phyloP scores from a whole-genome alignment of 1,139 yeast genomes.

The Magnusiomyces tetraspermus region DNA sequence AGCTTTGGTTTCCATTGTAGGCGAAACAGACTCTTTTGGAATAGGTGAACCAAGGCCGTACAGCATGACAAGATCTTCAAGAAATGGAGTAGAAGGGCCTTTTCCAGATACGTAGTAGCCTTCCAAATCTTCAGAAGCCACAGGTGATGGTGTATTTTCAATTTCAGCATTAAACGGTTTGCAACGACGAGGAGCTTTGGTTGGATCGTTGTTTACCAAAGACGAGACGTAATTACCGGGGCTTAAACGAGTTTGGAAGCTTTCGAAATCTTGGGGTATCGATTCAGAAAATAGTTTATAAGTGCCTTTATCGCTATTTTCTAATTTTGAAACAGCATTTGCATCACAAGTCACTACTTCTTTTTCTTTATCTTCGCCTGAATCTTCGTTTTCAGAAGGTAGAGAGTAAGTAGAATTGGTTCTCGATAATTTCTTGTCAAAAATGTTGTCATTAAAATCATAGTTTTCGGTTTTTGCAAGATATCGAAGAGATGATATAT shows the following conservation, averaged over 20 bases:
- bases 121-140: neutral
- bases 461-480: no score
- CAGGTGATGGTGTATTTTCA: neutral
- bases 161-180: neutral
- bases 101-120: neutral
- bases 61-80: constrained; percentile 2
- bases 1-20: constrained; percentile 1
- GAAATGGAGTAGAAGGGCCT: constrained; percentile 2
- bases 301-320: no score
- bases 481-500: no score
- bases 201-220: no score
- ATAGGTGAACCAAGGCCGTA: constrained; percentile 3
- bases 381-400: no score
- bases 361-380: no score
- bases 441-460: no score
- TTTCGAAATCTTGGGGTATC: neutral
- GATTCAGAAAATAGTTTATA: no score
- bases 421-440: no score
- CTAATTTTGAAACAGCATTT: no score
- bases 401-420: no score
- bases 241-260: neutral
- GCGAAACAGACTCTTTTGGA: neutral
- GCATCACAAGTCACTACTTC: no score
- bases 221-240: neutral
- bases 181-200: neutral